Conservation (phyloP, 78 protist species). For the Pigoraptor vietnamica region DNA sequence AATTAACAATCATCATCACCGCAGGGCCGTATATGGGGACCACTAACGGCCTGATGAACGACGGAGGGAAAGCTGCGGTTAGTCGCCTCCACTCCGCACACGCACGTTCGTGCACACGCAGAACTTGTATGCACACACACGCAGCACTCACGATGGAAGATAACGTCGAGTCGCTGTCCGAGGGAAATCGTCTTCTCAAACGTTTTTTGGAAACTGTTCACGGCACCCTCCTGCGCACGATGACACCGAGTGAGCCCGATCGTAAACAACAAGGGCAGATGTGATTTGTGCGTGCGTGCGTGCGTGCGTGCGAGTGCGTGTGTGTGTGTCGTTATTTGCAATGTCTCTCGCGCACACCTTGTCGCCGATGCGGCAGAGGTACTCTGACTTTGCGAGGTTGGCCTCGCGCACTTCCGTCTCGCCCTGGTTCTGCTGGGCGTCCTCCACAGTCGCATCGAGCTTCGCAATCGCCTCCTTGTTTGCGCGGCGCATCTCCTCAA, state of each 20-base stretch:
- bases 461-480: slow-evolving; percentile 37
- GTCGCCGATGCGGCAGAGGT: slow-evolving; percentile 77
- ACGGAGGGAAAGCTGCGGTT: no score
- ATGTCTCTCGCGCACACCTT: slow-evolving; percentile 44
- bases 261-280: background rate
- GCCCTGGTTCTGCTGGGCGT: slow-evolving; percentile 86
- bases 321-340: no score
- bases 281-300: background rate
- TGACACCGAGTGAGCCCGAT: background rate
- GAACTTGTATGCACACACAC: slow-evolving; percentile 57
- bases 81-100: no score
- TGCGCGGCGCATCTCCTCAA: slow-evolving; percentile 17
- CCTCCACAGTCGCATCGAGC: slow-evolving; percentile 65
- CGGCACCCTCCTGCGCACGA: slow-evolving; percentile 50
- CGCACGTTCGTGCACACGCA: background rate
- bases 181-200: slow-evolving; percentile 81
- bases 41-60: no score
- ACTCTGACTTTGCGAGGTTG: slow-evolving; percentile 58
- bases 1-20: background rate
- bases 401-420: slow-evolving; percentile 93
- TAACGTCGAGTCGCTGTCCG: slow-evolving; percentile 85
- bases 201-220: slow-evolving; percentile 40
- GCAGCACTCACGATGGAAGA: slow-evolving; percentile 52
- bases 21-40: no score
- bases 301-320: no score